These are phyloP conservation scores for Monosporascus sp. DNA, from an alignment of 2,329 filamentous ascomycete genomes.

Conservation along the genomic window DNA sequence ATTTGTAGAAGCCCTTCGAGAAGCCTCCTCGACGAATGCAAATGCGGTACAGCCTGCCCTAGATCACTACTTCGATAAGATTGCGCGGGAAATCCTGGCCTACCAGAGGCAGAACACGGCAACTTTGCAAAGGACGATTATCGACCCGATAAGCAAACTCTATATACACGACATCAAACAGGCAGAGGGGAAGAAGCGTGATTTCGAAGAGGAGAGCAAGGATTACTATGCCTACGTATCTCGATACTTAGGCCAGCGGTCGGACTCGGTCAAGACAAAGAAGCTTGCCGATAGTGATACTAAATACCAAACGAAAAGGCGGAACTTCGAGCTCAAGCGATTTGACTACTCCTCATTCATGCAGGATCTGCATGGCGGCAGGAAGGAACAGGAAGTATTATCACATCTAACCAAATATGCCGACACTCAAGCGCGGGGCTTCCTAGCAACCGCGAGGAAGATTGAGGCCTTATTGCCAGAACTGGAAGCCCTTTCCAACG, in stretches of 20 bases:
- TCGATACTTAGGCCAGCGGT: conserved; percentile 90
- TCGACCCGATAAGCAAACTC: conserved; percentile 85
- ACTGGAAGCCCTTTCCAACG: conserved; percentile 77
- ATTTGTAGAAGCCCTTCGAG: conserved; percentile 81
- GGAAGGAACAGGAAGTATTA: conserved; percentile 94
- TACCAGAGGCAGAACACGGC: conserved; percentile 82
- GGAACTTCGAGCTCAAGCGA: conserved; percentile 92
- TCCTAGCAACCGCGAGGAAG: conserved; percentile 77
- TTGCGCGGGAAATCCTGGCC: conserved; percentile 78
- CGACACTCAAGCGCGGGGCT: conserved; percentile 79
- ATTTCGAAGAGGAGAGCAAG: conserved; percentile 98
- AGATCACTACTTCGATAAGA: conserved; percentile 97
- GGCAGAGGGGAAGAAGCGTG: conserved; percentile 91
- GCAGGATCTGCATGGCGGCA: conserved; percentile 97
- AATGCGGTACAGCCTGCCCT: conserved; percentile 96
- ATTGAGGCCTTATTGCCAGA: conserved; percentile 84
- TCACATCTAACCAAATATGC: conserved; percentile 94
- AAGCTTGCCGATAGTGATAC: conserved; percentile 91
- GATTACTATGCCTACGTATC: conserved; percentile 97
- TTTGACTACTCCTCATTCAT: conserved; percentile 99
- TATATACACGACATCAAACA: conserved; percentile 98
- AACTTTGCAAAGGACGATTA: conserved; percentile 88
- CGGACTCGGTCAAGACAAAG: conserved; percentile 95
- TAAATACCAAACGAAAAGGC: conserved; percentile 90
- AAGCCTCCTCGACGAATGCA: conserved; percentile 84